Evolutionary conservation across 2,329 filamentous ascomycete genomes (phyloP), one percentile per base, ranked within the genome.

Genomic region (Cladophialophora exuberans): DNA sequence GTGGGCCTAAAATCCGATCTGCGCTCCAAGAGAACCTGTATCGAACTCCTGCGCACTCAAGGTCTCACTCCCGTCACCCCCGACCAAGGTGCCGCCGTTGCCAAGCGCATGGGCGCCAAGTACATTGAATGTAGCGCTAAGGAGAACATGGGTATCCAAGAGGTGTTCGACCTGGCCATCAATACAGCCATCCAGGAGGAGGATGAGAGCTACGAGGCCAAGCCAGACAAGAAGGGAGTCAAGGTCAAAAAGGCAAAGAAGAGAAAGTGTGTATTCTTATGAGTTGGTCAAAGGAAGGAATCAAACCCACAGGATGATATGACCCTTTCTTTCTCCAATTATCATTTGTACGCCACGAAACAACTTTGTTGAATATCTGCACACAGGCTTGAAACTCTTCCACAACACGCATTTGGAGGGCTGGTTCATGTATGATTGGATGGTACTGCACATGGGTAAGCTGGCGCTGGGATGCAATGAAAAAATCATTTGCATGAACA

Each of bases 111-210:
- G 94, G 86, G 86, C 61, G 94, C 94, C 10, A 82, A 86, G 68
- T 99, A 99, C 77, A 93, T 96, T 83, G 94, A 99, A 77, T 99
- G 94, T 81, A 96, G 91, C 71, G 96, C 90, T 74, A 97, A 97
- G 76, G 94, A 97, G 75, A 94, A 96, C 87, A 85, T 82, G 50
- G 94, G 94, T 53, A 93, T 99, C 41, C 90, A 97, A 71, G 93
- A 97, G 68, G 94, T 97, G 69, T 99, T 99, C 74, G 88, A 95
- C 72, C 81, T 85, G 59, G 94, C 94, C 52, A 92, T 99, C 69
- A 84, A 92, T 67, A 93, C 89, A 47, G 91, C 94, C 26, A 90
- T 99, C 23, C 85, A 87, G 63, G 89, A 91, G 66, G 90, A 91
- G 67, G 85, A 85, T 70, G 86, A 83, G 52, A 70, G 65, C 44